Conservation (phyloP, 371 early-diverging fungal genomes). For the Batkoa obscura region DNA sequence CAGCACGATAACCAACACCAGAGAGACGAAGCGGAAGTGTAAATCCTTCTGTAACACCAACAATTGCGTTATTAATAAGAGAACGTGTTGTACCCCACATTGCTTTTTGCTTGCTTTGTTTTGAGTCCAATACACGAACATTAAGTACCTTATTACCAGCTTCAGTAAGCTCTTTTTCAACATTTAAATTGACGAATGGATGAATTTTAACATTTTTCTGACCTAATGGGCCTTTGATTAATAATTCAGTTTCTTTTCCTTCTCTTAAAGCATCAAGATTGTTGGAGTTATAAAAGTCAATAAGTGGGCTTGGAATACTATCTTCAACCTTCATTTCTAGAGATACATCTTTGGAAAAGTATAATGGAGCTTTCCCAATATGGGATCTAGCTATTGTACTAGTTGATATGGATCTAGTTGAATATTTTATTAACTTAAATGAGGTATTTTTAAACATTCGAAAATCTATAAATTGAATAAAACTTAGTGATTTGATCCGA, state of each 20-base stretch:
- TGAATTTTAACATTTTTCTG: conserved; percentile 50
- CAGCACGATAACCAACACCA: conserved; percentile 90
- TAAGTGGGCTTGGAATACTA: conserved; percentile 9
- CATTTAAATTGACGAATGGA: conserved; percentile 48
- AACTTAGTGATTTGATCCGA: too few relatives aligned
- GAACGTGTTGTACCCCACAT: conserved; percentile 96
- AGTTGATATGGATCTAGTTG: too few relatives aligned
- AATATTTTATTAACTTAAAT: too few relatives aligned
- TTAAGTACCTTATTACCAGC: conserved; percentile 26
- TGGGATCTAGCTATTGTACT: conserved; percentile 10
- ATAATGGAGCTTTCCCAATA: conserved; percentile 50
- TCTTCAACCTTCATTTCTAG: conserved; percentile 25
- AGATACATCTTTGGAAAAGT: conserved; percentile 38
- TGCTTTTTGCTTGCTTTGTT: conserved; percentile 46
- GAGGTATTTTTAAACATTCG: too few relatives aligned
- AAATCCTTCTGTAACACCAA: conserved; percentile 83
- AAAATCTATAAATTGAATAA: too few relatives aligned
- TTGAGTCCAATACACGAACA: conserved; percentile 37
- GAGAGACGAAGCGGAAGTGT: conserved; percentile 62
- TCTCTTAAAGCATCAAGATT: not conserved
- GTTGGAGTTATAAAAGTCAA: conserved; percentile 5
- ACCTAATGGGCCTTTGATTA: conserved; percentile 71
- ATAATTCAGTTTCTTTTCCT: conserved; percentile 23
- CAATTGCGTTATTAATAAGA: conserved; percentile 63
- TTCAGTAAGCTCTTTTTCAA: conserved; percentile 17